phyloP scores from a whole-genome alignment of 2,329 filamentous ascomycete genomes.

The Fusarium sp. region DNA sequence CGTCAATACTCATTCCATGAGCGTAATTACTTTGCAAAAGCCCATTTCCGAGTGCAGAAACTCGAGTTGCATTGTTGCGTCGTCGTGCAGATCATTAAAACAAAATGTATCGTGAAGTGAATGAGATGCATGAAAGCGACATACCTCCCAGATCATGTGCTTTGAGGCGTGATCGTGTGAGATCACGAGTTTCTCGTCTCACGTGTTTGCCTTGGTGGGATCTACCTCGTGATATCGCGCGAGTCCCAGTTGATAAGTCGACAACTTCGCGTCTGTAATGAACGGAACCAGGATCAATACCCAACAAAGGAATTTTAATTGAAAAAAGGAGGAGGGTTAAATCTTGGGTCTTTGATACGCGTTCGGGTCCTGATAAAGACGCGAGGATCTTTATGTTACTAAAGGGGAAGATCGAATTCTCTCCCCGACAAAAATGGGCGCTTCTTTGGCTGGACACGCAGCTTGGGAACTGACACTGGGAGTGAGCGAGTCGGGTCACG shows the following conservation, averaged over 20 bases:
- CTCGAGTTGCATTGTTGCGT: neutral
- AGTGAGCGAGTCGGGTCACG: constrained; percentile 50
- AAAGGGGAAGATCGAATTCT: constrained; percentile 32
- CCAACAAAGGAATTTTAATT: neutral
- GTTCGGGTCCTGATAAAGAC: constrained; percentile 20
- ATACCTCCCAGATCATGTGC: constrained; percentile 60
- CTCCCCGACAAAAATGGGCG: neutral
- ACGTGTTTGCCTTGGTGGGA: constrained; percentile 54
- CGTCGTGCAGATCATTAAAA: constrained; percentile 12
- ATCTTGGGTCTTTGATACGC: constrained; percentile 21
- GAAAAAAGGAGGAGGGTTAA: constrained; percentile 10
- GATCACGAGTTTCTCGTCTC: constrained; percentile 58
- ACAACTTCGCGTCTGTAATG: constrained; percentile 30
- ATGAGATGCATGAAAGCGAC: constrained; percentile 45
- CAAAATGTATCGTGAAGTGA: constrained; percentile 34
- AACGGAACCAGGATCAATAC: constrained; percentile 9
- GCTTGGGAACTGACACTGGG: constrained; percentile 35
- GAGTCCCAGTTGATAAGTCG: constrained; percentile 45
- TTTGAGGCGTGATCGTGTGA: constrained; percentile 43
- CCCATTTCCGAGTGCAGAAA: neutral
- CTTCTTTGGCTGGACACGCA: constrained; percentile 22
- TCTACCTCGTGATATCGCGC: constrained; percentile 61
- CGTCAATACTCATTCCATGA: neutral
- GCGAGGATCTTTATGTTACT: constrained; percentile 44
- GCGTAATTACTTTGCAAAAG: constrained; percentile 10